A percentile compares a stretch with the other conserved stretches of the same genome.
These are phyloP conservation scores for Hemileccinum impolitum DNA, from an alignment of 768 basidiomycete genomes.

Conservation along the genomic window DNA sequence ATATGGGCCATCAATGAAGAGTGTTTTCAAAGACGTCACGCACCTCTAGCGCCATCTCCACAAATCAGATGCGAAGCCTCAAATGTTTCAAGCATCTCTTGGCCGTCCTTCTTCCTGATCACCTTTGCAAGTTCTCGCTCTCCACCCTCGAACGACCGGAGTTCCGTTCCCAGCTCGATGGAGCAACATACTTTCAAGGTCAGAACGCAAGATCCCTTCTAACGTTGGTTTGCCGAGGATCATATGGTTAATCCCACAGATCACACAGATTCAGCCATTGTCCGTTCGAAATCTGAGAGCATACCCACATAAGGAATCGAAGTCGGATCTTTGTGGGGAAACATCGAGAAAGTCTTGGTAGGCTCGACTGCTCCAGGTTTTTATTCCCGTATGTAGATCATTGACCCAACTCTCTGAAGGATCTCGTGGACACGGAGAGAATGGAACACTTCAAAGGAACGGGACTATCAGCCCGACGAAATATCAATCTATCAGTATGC, in stretches of 20 bases:
- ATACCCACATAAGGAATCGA: conserved; percentile 26
- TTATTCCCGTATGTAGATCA: conserved; percentile 33
- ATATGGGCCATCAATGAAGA: too few relatives aligned
- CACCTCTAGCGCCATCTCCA: conserved; percentile 39
- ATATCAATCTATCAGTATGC: too few relatives aligned
- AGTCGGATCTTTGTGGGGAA: conserved; percentile 14
- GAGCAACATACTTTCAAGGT: conserved; percentile 20
- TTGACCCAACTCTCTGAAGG: conserved; percentile 25
- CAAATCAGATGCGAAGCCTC: conserved; percentile 36
- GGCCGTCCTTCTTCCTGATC: conserved; percentile 20
- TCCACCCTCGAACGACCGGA: conserved; percentile 40
- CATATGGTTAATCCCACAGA: conserved; percentile 7
- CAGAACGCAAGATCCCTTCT: conserved; percentile 27
- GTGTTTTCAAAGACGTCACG: too few relatives aligned
- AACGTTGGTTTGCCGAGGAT: conserved; percentile 24
- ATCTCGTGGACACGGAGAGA: conserved; percentile 39
- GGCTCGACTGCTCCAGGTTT: conserved; percentile 22
- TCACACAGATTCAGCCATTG: neutral
- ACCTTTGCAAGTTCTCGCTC: conserved; percentile 38
- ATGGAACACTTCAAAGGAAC: conserved; percentile 43
- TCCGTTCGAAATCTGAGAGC: neutral
- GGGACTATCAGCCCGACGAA: too few relatives aligned
- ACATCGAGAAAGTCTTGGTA: conserved; percentile 7
- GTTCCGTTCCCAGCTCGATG: conserved; percentile 45
- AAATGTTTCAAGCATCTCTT: conserved; percentile 26